phyloP scores from a whole-genome alignment of 2,329 filamentous ascomycete genomes.

The Colletotrichum musae region DNA sequence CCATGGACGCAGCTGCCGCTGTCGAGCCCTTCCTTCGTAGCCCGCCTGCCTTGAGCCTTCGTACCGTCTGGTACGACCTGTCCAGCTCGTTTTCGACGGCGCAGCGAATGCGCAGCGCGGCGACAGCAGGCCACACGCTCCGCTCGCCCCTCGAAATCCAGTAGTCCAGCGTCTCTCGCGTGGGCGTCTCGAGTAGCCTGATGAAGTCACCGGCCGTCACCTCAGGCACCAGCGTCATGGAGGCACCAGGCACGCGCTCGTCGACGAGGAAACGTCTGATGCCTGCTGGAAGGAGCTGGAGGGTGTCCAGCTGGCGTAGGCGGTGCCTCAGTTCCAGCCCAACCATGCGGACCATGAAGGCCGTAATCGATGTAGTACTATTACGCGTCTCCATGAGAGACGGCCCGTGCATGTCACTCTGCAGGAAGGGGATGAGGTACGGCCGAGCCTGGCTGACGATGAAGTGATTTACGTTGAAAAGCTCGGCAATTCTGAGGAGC shows the following conservation, averaged over 20 bases:
- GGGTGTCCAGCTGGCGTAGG: slow-evolving; percentile 83
- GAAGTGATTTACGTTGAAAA: slow-evolving; percentile 96
- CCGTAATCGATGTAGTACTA: slow-evolving; percentile 70
- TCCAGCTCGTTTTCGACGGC: slow-evolving; percentile 91
- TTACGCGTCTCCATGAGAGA: slow-evolving; percentile 72
- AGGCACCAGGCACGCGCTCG: slow-evolving; percentile 83
- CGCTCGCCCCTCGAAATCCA: slow-evolving; percentile 90
- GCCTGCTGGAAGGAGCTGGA: slow-evolving; percentile 78
- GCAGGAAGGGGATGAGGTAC: slow-evolving; percentile 88
- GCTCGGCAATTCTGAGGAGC: slow-evolving; percentile 80
- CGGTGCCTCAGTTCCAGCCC: slow-evolving; percentile 85
- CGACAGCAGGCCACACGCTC: slow-evolving; percentile 92
- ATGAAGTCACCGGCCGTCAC: slow-evolving; percentile 81
- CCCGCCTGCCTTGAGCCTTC: slow-evolving; percentile 71
- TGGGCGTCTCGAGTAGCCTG: slow-evolving; percentile 86
- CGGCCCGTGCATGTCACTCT: slow-evolving; percentile 84
- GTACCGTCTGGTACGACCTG: slow-evolving; percentile 84
- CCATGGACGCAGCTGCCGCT: slow-evolving; percentile 39
- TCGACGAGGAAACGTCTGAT: slow-evolving; percentile 86
- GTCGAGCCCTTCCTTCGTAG: slow-evolving; percentile 60
- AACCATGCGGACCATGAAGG: slow-evolving; percentile 76
- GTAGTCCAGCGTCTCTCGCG: slow-evolving; percentile 80
- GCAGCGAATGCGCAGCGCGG: slow-evolving; percentile 85
- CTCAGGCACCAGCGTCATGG: slow-evolving; percentile 86
- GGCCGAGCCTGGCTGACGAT: slow-evolving; percentile 93